phyloP scores from a whole-genome alignment of 768 basidiomycete species.

The Phaeotremella skinneri region DNA sequence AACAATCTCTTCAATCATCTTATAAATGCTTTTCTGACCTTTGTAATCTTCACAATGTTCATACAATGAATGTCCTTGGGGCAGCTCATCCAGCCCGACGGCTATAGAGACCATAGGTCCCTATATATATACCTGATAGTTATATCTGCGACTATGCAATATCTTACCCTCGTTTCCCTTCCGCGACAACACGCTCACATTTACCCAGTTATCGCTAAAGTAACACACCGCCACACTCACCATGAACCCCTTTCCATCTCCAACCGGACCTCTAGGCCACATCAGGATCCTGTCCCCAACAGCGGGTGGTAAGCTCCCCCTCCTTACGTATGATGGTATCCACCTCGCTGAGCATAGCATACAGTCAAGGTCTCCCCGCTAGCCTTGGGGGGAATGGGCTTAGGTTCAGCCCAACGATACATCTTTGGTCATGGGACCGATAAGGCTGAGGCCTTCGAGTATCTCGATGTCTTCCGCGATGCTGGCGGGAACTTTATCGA shows the following conservation, averaged over 20 bases:
- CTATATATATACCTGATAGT: too few relatives aligned
- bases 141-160: too few relatives aligned
- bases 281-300: slow-evolving; percentile 11
- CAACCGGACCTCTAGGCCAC: slow-evolving; percentile 2
- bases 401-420: slow-evolving; percentile 34
- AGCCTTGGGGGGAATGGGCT: slow-evolving; percentile 32
- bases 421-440: slow-evolving; percentile 7
- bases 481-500: slow-evolving; percentile 59
- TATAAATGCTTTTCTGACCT: too few relatives aligned
- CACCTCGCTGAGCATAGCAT: neutral
- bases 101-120: too few relatives aligned
- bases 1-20: too few relatives aligned
- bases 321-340: neutral
- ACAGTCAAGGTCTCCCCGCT: slow-evolving; percentile 39
- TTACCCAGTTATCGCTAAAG: too few relatives aligned
- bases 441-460: slow-evolving; percentile 55
- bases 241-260: slow-evolving; percentile 5
- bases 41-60: too few relatives aligned
- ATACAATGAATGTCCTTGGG: too few relatives aligned
- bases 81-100: too few relatives aligned
- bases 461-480: slow-evolving; percentile 54
- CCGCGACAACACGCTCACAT: too few relatives aligned
- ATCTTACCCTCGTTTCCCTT: too few relatives aligned
- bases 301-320: slow-evolving; percentile 1
- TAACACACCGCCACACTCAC: neutral